Evolutionary conservation across 352 stramenopile genomes (phyloP).

Genomic region (Phytopythium ostracodes): DNA sequence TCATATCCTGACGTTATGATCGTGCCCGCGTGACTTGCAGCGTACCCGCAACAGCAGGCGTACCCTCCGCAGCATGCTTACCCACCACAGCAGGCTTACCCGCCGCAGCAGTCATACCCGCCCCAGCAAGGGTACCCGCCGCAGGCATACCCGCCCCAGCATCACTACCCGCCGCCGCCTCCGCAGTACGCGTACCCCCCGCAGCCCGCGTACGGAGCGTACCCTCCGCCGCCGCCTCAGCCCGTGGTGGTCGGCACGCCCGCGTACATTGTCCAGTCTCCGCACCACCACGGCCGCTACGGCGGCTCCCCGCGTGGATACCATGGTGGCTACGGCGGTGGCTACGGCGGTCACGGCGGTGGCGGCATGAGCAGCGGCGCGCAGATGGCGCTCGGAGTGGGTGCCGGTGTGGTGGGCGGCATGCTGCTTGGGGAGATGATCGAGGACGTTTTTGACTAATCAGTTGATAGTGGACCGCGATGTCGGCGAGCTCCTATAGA

Average conservation of each 20-base stretch:
- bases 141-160: constrained; percentile 31
- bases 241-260: constrained; percentile 20
- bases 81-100: constrained; percentile 12
- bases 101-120: constrained; percentile 12
- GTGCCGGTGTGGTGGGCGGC: constrained; percentile 67
- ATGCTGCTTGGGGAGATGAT: constrained; percentile 71
- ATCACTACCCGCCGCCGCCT: constrained; percentile 26
- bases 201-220: constrained; percentile 24
- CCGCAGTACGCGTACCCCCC: constrained; percentile 23
- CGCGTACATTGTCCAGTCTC: constrained; percentile 24
- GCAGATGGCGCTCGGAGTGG: constrained; percentile 64
- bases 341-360: constrained; percentile 17
- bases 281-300: constrained; percentile 32
- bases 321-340: constrained; percentile 15
- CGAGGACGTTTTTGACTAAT: constrained; percentile 47
- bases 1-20: no score
- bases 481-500: neutral
- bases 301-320: constrained; percentile 24
- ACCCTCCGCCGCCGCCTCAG: constrained; percentile 24
- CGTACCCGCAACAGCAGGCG: constrained; percentile 11
- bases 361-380: constrained; percentile 29
- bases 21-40: no score
- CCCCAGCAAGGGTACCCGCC: constrained; percentile 6
- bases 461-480: neutral
- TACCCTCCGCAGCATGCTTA: constrained; percentile 14